Evolutionary conservation across 169 alveolate genomes (phyloP).

Genomic region (Plasmodium vinckei): DNA sequence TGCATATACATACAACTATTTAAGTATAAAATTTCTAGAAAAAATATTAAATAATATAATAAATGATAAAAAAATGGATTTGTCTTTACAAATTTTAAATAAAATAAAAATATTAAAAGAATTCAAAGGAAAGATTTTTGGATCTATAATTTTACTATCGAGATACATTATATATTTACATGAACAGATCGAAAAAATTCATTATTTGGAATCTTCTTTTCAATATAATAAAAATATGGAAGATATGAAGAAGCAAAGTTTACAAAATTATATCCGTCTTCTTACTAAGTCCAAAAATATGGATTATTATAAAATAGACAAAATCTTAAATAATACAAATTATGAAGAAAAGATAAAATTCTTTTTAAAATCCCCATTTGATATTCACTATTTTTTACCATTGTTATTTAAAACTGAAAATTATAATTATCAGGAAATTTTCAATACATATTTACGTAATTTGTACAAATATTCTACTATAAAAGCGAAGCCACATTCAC

Average conservation of each 20-base stretch:
- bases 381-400: conserved; percentile 51
- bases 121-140: conserved; percentile 41
- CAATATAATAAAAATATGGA: background rate
- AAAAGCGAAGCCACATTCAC: conserved; percentile 2
- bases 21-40: conserved; percentile 58
- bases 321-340: conserved; percentile 7
- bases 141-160: conserved; percentile 20
- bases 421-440: background rate
- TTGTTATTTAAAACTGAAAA: conserved; percentile 15
- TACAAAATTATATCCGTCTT: background rate
- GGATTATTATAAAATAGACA: background rate
- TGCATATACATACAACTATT: conserved; percentile 71
- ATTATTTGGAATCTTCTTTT: background rate
- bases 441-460: conserved; percentile 33
- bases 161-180: conserved; percentile 10
- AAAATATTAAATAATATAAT: conserved; percentile 14
- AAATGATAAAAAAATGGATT: conserved; percentile 1
- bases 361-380: conserved; percentile 10
- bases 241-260: background rate
- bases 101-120: conserved; percentile 30
- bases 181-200: conserved; percentile 9
- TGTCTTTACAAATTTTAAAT: conserved; percentile 7
- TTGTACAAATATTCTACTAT: conserved; percentile 47
- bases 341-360: conserved; percentile 16
- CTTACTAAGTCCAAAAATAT: background rate